phyloP scores from a whole-genome alignment of 1,284 basidiomycete species.

The Papiliotrema fonsecae region DNA sequence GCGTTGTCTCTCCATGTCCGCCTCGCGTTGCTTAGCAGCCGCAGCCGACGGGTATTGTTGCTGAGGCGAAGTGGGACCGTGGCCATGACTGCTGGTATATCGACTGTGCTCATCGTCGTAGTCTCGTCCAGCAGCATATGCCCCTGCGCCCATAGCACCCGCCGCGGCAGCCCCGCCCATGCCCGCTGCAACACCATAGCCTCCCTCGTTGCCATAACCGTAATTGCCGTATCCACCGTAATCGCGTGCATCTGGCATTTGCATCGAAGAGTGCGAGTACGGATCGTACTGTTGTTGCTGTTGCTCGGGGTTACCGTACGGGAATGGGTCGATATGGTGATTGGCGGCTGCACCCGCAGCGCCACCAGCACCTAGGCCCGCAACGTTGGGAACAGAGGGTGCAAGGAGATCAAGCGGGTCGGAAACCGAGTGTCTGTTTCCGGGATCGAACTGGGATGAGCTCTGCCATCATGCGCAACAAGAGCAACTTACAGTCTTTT shows the following conservation, averaged over 20 bases:
- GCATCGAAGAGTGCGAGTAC: slow-evolving; percentile 25
- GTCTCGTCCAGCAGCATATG: slow-evolving; percentile 9
- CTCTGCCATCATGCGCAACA: slow-evolving; percentile 2
- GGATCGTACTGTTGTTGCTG: slow-evolving; percentile 15
- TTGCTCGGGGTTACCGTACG: slow-evolving; percentile 9
- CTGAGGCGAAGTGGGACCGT: background rate
- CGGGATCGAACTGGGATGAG: slow-evolving; percentile 36
- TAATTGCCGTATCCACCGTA: slow-evolving; percentile 23
- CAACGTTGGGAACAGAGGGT: slow-evolving; percentile 28
- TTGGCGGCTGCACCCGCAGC: slow-evolving; percentile 3
- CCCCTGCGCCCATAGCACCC: slow-evolving; percentile 17
- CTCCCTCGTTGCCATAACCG: slow-evolving; percentile 22
- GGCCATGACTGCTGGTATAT: background rate
- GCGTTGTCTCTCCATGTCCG: slow-evolving; percentile 20
- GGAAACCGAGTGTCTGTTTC: slow-evolving; percentile 34
- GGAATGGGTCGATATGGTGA: slow-evolving; percentile 30
- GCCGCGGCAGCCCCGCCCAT: slow-evolving; percentile 17
- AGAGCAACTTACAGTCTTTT: slow-evolving; percentile 40
- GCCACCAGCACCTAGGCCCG: slow-evolving; percentile 11
- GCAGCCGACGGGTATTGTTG: background rate
- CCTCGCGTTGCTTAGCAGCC: slow-evolving; percentile 37
- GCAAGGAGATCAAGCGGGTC: slow-evolving; percentile 40
- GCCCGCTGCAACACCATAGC: slow-evolving; percentile 28
- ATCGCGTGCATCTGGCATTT: slow-evolving; percentile 41
- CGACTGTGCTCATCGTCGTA: slow-evolving; percentile 11